Conservation (phyloP, 2,329 filamentous ascomycete species). For the Penicillium rolfsii region DNA sequence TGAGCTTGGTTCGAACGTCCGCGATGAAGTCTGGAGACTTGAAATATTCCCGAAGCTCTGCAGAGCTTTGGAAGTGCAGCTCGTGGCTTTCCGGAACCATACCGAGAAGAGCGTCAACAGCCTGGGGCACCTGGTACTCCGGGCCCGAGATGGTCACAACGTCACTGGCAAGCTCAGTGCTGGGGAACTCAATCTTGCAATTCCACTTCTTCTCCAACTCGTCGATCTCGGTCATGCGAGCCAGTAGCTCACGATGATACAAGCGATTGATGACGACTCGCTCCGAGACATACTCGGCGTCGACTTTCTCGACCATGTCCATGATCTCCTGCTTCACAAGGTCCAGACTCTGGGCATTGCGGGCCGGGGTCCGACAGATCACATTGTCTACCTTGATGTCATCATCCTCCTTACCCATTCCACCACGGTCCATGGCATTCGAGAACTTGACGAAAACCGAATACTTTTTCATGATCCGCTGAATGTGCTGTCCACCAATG, state of each 20-base stretch:
- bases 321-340: slow-evolving; percentile 98
- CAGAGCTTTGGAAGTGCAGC: slow-evolving; percentile 76
- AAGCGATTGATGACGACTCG: slow-evolving; percentile 91
- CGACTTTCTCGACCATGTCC: slow-evolving; percentile 98
- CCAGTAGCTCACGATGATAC: slow-evolving; percentile 91
- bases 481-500: slow-evolving; percentile 97
- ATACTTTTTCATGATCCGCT: slow-evolving; percentile 99
- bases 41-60: slow-evolving; percentile 78
- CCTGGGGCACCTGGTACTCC: slow-evolving; percentile 97
- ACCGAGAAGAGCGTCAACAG: slow-evolving; percentile 92
- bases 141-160: slow-evolving; percentile 94
- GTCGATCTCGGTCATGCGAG: slow-evolving; percentile 85
- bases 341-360: slow-evolving; percentile 95
- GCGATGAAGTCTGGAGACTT: slow-evolving; percentile 78
- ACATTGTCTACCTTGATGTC: slow-evolving; percentile 99
- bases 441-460: slow-evolving; percentile 99
- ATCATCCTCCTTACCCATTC: slow-evolving; percentile 92
- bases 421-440: slow-evolving; percentile 96
- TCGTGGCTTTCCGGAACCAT: slow-evolving; percentile 98
- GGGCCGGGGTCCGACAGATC: slow-evolving; percentile 94
- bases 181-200: slow-evolving; percentile 98
- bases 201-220: slow-evolving; percentile 99
- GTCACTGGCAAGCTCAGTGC: slow-evolving; percentile 95
- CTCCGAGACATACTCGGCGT: slow-evolving; percentile 95
- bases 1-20: slow-evolving; percentile 81